Conservation (phyloP, 306 rosid species). For the Begonia fuchsioides region DNA sequence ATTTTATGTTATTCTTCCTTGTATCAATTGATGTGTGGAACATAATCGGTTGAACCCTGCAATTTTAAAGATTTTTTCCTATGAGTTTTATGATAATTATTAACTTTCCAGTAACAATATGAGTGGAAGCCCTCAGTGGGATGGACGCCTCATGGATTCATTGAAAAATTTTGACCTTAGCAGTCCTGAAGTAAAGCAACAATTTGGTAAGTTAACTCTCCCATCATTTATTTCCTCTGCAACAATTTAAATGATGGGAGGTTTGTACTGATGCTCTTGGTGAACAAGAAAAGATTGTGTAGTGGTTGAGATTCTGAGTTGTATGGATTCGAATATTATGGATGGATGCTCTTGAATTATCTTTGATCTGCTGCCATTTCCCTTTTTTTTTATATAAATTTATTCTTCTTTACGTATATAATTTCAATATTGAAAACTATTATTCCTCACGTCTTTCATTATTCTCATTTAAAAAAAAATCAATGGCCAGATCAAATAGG, state of each 20-base stretch:
- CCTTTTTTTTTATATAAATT: too few relatives aligned
- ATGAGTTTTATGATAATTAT: neutral
- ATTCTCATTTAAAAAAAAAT: too few relatives aligned
- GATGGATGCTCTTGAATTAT: too few relatives aligned
- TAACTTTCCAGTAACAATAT: slow-evolving; percentile 52
- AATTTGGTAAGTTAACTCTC: slow-evolving; percentile 54
- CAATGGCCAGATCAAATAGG: slow-evolving; percentile 79
- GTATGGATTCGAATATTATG: too few relatives aligned
- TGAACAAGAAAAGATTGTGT: too few relatives aligned
- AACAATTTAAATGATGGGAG: too few relatives aligned
- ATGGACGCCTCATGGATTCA: slow-evolving; percentile 72
- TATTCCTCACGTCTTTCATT: neutral
- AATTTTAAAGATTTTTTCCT: too few relatives aligned
- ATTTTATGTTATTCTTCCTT: too few relatives aligned
- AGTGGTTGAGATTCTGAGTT: too few relatives aligned
- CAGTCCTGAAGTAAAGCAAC: slow-evolving; percentile 94
- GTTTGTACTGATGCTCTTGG: too few relatives aligned
- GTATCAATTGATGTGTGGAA: neutral
- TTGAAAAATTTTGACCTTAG: slow-evolving; percentile 84
- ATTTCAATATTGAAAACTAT: neutral
- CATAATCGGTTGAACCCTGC: slow-evolving; percentile 1
- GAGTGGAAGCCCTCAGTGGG: slow-evolving; percentile 82
- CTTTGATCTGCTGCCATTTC: too few relatives aligned
- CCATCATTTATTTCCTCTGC: too few relatives aligned
- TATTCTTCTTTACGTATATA: neutral